Conservation (phyloP, 2,329 filamentous ascomycete genomes). For the Bertia moriformis region DNA sequence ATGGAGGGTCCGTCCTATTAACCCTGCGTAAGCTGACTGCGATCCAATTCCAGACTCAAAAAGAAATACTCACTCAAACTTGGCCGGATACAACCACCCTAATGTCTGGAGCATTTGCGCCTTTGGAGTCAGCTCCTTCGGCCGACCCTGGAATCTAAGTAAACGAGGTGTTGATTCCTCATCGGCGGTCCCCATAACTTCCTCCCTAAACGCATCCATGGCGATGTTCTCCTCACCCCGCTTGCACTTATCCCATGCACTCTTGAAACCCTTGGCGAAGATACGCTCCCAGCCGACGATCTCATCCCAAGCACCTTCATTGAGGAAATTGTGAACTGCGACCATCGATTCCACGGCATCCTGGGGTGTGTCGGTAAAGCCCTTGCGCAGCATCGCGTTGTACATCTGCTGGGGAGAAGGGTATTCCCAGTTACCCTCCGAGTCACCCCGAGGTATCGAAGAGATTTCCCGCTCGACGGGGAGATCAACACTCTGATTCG, state of each 20-base stretch:
- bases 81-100: conserved; percentile 38
- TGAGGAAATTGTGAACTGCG: conserved; percentile 57
- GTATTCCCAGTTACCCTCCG: conserved; percentile 49
- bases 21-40: neutral
- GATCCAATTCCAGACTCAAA: neutral
- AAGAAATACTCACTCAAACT: conserved; percentile 28
- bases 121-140: conserved; percentile 49
- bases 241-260: conserved; percentile 23
- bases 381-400: conserved; percentile 58
- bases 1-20: conserved; percentile 27
- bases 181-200: conserved; percentile 13
- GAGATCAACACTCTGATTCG: conserved; percentile 38
- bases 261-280: conserved; percentile 36
- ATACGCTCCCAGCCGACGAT: conserved; percentile 53
- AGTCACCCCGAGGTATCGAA: conserved; percentile 48
- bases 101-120: conserved; percentile 41
- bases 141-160: conserved; percentile 47
- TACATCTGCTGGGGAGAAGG: conserved; percentile 62
- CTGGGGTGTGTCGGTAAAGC: conserved; percentile 52
- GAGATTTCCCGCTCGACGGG: conserved; percentile 44
- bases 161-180: conserved; percentile 29
- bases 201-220: conserved; percentile 24
- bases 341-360: conserved; percentile 56
- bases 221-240: conserved; percentile 29
- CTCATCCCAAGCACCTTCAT: conserved; percentile 57